Conservation (phyloP, 2,329 filamentous ascomycete species). For the Capronia epimyces region DNA sequence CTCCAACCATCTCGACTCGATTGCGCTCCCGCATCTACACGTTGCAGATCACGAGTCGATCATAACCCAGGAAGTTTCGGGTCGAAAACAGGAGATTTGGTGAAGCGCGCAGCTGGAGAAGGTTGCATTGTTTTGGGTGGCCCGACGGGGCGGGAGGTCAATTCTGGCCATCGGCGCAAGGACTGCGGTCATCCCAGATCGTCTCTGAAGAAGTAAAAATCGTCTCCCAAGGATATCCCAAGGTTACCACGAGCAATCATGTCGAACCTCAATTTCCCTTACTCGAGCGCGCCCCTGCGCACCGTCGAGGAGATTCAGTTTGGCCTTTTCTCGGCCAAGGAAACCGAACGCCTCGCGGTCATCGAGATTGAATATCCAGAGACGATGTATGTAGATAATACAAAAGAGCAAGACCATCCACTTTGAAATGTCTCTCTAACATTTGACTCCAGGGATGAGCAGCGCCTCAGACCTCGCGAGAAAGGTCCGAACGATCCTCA, state of each 20-base stretch:
- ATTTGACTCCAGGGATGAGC: slow-evolving; percentile 61
- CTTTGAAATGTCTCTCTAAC: slow-evolving; percentile 22
- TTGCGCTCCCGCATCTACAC: slow-evolving; percentile 21
- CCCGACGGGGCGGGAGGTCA: slow-evolving; percentile 27
- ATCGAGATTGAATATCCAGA: slow-evolving; percentile 96
- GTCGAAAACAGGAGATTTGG: slow-evolving; percentile 19
- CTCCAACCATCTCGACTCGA: slow-evolving; percentile 24
- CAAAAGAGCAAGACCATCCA: slow-evolving; percentile 8
- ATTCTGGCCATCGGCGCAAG: slow-evolving; percentile 25
- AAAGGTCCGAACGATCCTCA: slow-evolving; percentile 92
- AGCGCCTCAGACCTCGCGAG: slow-evolving; percentile 81
- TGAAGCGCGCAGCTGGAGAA: slow-evolving; percentile 25
- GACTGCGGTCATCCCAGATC: slow-evolving; percentile 22
- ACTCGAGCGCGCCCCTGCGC: slow-evolving; percentile 92
- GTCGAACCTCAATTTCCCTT: slow-evolving; percentile 86
- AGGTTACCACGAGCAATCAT: slow-evolving; percentile 53
- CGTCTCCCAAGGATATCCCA: slow-evolving; percentile 28
- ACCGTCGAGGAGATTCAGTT: slow-evolving; percentile 99
- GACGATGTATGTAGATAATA: slow-evolving; percentile 62
- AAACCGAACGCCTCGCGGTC: slow-evolving; percentile 99
- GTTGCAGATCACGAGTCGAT: slow-evolving; percentile 20
- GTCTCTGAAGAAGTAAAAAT: slow-evolving; percentile 14
- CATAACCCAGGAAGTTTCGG: slow-evolving; percentile 23
- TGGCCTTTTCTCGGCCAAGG: slow-evolving; percentile 91
- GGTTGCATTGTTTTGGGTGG: slow-evolving; percentile 25